Percentiles rank a stretch among this genome's conserved stretches.
These are phyloP conservation scores for Globisporangium solare DNA, from an alignment of 352 stramenopile species.

Conservation along the genomic window DNA sequence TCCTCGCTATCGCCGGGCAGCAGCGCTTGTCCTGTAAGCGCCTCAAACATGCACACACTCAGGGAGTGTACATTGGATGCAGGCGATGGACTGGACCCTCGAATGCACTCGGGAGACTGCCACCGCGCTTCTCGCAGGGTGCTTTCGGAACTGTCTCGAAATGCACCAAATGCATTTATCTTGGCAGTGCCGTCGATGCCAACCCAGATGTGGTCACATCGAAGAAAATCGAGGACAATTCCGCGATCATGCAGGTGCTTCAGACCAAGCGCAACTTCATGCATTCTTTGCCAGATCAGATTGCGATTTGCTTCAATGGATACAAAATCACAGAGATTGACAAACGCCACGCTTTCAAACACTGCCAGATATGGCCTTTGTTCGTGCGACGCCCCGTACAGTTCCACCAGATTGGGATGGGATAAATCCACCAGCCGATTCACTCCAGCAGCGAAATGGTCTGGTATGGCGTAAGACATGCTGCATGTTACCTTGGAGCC, in stretches of 20 bases:
- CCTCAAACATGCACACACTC: constrained; percentile 2
- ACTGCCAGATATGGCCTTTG: not conserved
- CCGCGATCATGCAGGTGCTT: constrained; percentile 16
- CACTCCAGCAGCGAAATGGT: too few relatives aligned
- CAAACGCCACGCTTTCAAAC: not conserved
- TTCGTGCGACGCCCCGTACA: constrained; percentile 17
- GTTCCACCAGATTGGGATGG: constrained; percentile 14
- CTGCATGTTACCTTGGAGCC: constrained; percentile 20
- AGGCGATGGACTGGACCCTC: not conserved
- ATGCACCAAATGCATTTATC: constrained; percentile 3
- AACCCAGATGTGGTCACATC: constrained; percentile 2
- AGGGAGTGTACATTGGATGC: constrained; percentile 4
- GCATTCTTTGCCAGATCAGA: constrained; percentile 1
- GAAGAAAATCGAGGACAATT: not conserved
- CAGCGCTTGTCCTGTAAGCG: not conserved
- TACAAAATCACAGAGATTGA: not conserved
- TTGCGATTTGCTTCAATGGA: not conserved
- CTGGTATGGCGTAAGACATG: too few relatives aligned
- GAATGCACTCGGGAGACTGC: constrained; percentile 1
- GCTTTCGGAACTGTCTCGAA: not conserved
- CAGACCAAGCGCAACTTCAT: constrained; percentile 22
- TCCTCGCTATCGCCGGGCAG: not conserved
- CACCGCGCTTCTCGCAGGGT: not conserved
- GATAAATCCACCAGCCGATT: too few relatives aligned
- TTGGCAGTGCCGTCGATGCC: not conserved